A percentile compares a stretch with the other conserved stretches of the same genome.
phyloP scores from a whole-genome alignment of 495 filamentous ascomycete species.

The Aspergillus leporis region DNA sequence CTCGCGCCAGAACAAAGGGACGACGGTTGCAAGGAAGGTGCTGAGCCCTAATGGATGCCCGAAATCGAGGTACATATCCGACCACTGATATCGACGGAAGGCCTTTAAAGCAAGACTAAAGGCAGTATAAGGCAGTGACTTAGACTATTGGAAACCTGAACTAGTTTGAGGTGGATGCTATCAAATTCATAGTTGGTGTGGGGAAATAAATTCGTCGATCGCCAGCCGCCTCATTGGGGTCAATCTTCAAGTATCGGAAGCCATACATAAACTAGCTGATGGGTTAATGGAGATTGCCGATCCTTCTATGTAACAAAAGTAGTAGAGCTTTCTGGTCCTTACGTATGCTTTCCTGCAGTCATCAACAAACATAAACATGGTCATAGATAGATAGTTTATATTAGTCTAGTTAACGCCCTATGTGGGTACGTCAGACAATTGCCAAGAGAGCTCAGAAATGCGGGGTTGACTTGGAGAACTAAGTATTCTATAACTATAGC shows the following conservation, averaged over 20 bases:
- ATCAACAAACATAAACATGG: too few relatives aligned
- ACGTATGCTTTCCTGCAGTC: too few relatives aligned
- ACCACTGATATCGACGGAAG: too few relatives aligned
- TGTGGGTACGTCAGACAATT: too few relatives aligned
- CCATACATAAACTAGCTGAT: background rate
- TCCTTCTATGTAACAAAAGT: background rate
- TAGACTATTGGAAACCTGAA: background rate
- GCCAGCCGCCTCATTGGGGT: background rate
- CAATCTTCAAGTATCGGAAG: background rate
- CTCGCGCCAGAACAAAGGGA: conserved; percentile 20
- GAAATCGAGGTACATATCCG: conserved; percentile 29
- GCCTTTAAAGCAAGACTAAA: background rate
- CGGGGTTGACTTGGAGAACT: too few relatives aligned
- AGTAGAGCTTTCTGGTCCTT: background rate
- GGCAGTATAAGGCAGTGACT: background rate
- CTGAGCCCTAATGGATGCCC: conserved; percentile 23
- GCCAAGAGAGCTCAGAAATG: too few relatives aligned
- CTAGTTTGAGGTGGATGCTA: background rate
- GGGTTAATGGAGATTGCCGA: background rate
- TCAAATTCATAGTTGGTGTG: background rate
- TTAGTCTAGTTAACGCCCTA: too few relatives aligned
- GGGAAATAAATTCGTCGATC: background rate
- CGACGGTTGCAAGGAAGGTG: conserved; percentile 26
- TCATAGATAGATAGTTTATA: too few relatives aligned
- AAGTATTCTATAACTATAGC: too few relatives aligned